Base-by-base conservation (phyloP, 2,329 filamentous ascomycete genomes). In the Beauveria scarabaeidicola region DNA sequence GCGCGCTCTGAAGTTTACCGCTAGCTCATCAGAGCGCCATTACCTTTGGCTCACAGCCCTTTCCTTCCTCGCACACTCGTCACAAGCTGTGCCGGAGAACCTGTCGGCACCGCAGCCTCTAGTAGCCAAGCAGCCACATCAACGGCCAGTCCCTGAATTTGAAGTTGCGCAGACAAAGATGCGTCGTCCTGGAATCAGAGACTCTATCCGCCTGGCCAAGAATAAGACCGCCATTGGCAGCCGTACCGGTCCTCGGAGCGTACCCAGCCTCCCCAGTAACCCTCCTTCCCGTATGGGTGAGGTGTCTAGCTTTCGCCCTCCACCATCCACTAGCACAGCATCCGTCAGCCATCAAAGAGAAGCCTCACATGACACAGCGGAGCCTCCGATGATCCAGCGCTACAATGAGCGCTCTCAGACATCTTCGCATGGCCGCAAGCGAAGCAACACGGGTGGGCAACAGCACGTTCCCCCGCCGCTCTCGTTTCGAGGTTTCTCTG, bases 21-120 rank as follows among this genome's bases (percentile, higher is more conserved):
- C 94, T 0, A 78, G 82, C 17, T 88, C 85, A 23, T 78, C 87
- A 38, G 94, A 97, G 65, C 86, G 94, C 17, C 94, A 99, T 72
- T 96, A 95, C 68, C 77, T 97, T 52, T 99, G 94, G 94, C 78
- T 99, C 61, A 97, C 91, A 21, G 91, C 94, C 1, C 78, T 99
- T 21, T 96, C 92, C 0, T 99, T 97, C 82, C 80, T 99, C 36
- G 92, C 93, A 13, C 91, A 97, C 70, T 96, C 92, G 1, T 85
- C 88, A 17, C 88, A 93, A 67, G 86, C 88, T 1, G 81, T 93
- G 5, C 89, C 90, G 2, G 90, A 94, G 56, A 83, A 91, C 17
- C 77, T 87, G 3, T 71, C 82, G 15, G 72, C 78, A 9, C 80
- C 82, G 7, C 75, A 79, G 23, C 78, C 81, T 52, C 64, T 62